phyloP scores from a whole-genome alignment of 2,329 filamentous ascomycete species.

The Westerdykella aurantiaca region DNA sequence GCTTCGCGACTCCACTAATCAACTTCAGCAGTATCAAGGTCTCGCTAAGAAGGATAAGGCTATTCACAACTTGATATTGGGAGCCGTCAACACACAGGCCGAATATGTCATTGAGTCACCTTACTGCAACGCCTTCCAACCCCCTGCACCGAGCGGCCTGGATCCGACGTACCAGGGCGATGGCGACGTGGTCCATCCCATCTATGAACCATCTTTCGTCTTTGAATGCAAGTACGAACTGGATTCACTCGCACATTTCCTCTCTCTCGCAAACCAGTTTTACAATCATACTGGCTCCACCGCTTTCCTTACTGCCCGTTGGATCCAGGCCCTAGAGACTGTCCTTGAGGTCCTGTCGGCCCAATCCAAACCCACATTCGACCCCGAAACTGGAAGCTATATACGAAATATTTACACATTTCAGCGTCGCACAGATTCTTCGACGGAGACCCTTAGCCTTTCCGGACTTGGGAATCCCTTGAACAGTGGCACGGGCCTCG shows the following conservation, averaged over 20 bases:
- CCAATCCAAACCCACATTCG: conserved; percentile 77
- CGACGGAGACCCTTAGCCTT: conserved; percentile 85
- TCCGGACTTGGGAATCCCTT: conserved; percentile 86
- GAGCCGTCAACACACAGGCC: conserved; percentile 91
- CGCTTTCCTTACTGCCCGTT: conserved; percentile 71
- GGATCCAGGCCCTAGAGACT: conserved; percentile 70
- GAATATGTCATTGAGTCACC: conserved; percentile 92
- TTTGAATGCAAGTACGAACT: conserved; percentile 99
- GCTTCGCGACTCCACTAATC: conserved; percentile 89
- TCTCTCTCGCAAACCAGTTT: conserved; percentile 81
- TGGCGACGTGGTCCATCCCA: conserved; percentile 76
- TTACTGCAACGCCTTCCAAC: conserved; percentile 98
- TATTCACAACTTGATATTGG: conserved; percentile 75
- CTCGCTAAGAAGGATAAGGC: conserved; percentile 74
- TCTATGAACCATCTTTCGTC: conserved; percentile 75
- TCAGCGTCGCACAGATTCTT: conserved; percentile 68
- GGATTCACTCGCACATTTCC: conserved; percentile 88
- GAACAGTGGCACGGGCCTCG: conserved; percentile 73
- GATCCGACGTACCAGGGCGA: conserved; percentile 70
- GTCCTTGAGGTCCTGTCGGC: conserved; percentile 68
- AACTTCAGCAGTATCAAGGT: conserved; percentile 81
- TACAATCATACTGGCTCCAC: conserved; percentile 71
- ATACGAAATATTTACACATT: conserved; percentile 79
- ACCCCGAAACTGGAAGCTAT: conserved; percentile 59
- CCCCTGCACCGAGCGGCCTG: conserved; percentile 76